Evolutionary conservation across 139 green algal species (phyloP).

Genomic region (Micromonas pusilla): DNA sequence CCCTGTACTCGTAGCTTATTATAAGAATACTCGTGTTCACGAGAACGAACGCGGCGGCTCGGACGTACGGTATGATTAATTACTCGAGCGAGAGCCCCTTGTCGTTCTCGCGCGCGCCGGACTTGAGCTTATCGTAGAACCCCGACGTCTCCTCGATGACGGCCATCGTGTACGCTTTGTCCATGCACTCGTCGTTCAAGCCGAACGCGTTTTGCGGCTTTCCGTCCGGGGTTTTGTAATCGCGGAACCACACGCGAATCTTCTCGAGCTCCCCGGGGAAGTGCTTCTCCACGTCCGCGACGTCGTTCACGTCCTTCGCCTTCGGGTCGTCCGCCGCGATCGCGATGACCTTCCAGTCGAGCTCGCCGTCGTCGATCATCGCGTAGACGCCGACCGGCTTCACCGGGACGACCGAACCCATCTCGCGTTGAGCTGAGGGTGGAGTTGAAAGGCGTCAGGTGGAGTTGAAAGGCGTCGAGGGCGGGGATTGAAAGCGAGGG

Average conservation of each 20-base stretch:
- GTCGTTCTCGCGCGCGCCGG: slow-evolving; percentile 34
- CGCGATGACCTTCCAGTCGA: slow-evolving; percentile 98
- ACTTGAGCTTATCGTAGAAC: slow-evolving; percentile 36
- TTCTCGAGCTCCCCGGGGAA: slow-evolving; percentile 90
- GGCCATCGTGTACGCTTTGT: slow-evolving; percentile 68
- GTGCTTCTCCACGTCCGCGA: slow-evolving; percentile 92
- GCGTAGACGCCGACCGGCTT: slow-evolving; percentile 78
- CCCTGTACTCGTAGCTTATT: too few relatives aligned
- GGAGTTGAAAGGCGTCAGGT: too few relatives aligned
- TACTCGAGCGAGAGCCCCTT: slow-evolving; percentile 34
- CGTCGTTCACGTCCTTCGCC: slow-evolving; percentile 77
- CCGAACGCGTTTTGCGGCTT: slow-evolving; percentile 93
- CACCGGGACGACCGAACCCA: slow-evolving; percentile 82
- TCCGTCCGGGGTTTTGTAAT: slow-evolving; percentile 99
- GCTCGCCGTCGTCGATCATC: slow-evolving; percentile 98
- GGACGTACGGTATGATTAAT: too few relatives aligned
- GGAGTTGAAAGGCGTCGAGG: too few relatives aligned
- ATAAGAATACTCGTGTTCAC: too few relatives aligned
- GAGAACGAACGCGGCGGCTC: too few relatives aligned
- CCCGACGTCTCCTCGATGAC: slow-evolving; percentile 40
- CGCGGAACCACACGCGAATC: slow-evolving; percentile 91
- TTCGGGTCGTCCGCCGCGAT: slow-evolving; percentile 87
- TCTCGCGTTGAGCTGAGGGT: too few relatives aligned
- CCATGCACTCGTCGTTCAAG: slow-evolving; percentile 80
- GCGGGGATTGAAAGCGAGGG: too few relatives aligned